Conservation (phyloP, 2,329 filamentous ascomycete species). For the Fusarium sp. region DNA sequence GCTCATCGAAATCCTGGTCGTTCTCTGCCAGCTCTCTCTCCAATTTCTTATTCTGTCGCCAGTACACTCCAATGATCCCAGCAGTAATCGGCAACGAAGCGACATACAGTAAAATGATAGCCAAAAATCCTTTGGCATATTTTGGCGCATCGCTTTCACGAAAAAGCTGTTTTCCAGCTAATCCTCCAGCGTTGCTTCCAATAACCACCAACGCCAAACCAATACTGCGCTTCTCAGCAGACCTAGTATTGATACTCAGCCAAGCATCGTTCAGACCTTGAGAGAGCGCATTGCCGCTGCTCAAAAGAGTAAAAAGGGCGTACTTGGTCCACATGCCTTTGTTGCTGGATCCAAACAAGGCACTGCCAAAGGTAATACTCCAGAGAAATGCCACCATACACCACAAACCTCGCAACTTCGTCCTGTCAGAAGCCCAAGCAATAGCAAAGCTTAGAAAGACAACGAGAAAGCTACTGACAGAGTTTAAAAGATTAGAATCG, state of each 20-base stretch:
- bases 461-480: conserved; percentile 34
- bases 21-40: neutral
- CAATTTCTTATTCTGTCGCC: conserved; percentile 35
- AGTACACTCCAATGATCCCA: conserved; percentile 39
- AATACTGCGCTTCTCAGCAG: conserved; percentile 29
- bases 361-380: conserved; percentile 37
- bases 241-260: conserved; percentile 38
- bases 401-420: conserved; percentile 31
- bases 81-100: conserved; percentile 30
- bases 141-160: conserved; percentile 31
- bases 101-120: conserved; percentile 32
- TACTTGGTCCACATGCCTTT: conserved; percentile 36
- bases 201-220: conserved; percentile 42
- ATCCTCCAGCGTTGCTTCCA: conserved; percentile 38
- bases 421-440: conserved; percentile 34
- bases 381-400: conserved; percentile 38
- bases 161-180: conserved; percentile 44
- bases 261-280: conserved; percentile 45
- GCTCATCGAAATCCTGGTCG: neutral
- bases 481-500: conserved; percentile 39
- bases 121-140: conserved; percentile 34
- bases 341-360: conserved; percentile 13
- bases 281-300: conserved; percentile 32
- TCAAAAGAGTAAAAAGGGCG: conserved; percentile 30
- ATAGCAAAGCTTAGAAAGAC: conserved; percentile 32